phyloP scores from a whole-genome alignment of 495 filamentous ascomycete genomes.

The Xylona heveae region DNA sequence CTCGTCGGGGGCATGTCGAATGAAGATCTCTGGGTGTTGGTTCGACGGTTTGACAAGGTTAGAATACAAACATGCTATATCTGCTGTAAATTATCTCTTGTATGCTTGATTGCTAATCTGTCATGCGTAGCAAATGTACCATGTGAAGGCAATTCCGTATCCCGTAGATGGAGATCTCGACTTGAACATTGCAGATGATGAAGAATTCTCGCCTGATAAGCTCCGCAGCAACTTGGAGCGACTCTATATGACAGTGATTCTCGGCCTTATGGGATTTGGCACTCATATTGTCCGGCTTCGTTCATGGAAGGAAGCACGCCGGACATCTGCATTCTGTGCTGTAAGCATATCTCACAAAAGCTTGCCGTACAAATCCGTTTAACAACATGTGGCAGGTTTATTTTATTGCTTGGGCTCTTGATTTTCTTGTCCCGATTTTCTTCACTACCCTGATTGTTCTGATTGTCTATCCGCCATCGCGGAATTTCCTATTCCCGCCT shows the following conservation, averaged over 20 bases:
- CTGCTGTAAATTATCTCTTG: not conserved
- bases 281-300: conserved; percentile 60
- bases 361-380: too few relatives aligned
- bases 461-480: conserved; percentile 41
- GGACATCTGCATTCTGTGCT: conserved; percentile 45
- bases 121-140: conserved; percentile 54
- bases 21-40: conserved; percentile 63
- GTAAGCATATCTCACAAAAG: conserved; percentile 22
- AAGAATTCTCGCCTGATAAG: conserved; percentile 76
- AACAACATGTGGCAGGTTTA: conserved; percentile 29
- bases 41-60: conserved; percentile 73
- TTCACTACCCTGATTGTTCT: conserved; percentile 35
- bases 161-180: conserved; percentile 40
- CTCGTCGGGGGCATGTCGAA: conserved; percentile 58
- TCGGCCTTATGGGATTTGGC: conserved; percentile 39
- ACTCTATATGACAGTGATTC: conserved; percentile 62
- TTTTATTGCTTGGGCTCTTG: conserved; percentile 49
- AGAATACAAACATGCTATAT: not conserved
- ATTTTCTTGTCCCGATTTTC: conserved; percentile 47
- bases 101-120: conserved; percentile 7
- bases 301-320: conserved; percentile 53
- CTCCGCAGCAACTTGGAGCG: conserved; percentile 61
- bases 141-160: conserved; percentile 48
- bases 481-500: conserved; percentile 50
- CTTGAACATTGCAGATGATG: conserved; percentile 58